Evolutionary conservation across 441 rosid species (phyloP), one percentile per base, ranked within the genome.

Genomic region (Gossypium davidsonii): DNA sequence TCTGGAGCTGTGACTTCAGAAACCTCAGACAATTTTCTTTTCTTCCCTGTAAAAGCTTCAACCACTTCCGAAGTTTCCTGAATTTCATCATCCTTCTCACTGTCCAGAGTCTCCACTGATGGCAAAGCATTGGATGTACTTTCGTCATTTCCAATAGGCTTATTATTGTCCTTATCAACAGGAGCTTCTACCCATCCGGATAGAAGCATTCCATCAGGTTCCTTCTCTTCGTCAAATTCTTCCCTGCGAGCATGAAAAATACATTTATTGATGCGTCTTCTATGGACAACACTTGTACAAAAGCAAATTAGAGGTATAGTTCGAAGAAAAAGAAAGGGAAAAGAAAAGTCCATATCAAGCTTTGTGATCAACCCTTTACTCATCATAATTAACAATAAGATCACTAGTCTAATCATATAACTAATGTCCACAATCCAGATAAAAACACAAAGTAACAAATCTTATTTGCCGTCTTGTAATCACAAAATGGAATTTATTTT

Each of bases 171-270:
- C 73, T 84, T 87, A 51, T 79, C 83, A 2, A 79, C 85, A 44
- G 88, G 83, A 79, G 87, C 74, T 78, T 83, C 89, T 64, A 85
- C 83, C 99, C 98, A 95, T 81, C 99, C 98, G 52, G 82, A 85
- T 37, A 91, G 94, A 74, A 91, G 83, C 99, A 95, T 91, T 78
- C 91, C 96, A 78, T 95, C 98, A 1, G 98, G 96, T 83, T 93
- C 99, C 77, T 90, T 93, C 83, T 95, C 99, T 80, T 90, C 95
- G 2, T 95, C 96, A 74, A 95, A 95, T 72, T 89, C 92, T 68
- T 91, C 98, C 85, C 99, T 95, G 91, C 14, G 12, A 78, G 42
- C 73, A 44, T 46, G 20, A 42, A 61, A 14, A 6, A 6, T 12
- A 46, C 0, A 57, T 23, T 57, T 44, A 62, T 46, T 21, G 18